These are phyloP conservation scores for Aspergillus fructus DNA, from an alignment of 2,329 filamentous ascomycete species.

Conservation along the genomic window DNA sequence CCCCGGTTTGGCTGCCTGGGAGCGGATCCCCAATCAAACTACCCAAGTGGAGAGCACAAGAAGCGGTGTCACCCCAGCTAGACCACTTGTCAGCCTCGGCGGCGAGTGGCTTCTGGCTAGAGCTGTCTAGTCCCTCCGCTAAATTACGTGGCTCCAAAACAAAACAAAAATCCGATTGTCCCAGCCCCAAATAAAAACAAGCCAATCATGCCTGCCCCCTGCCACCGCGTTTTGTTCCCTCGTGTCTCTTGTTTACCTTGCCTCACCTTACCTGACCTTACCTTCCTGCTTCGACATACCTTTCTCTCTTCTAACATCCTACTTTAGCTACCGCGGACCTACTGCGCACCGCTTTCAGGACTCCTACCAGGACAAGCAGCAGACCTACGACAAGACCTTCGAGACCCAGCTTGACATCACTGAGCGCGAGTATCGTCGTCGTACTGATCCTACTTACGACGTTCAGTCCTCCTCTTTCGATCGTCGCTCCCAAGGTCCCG, in stretches of 20 bases:
- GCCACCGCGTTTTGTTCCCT: conserved; percentile 9
- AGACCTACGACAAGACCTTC: conserved; percentile 42
- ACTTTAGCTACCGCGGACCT: conserved; percentile 55
- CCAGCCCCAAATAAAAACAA: conserved; percentile 20
- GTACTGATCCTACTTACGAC: conserved; percentile 54
- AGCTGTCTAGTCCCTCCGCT: conserved; percentile 19
- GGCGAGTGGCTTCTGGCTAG: conserved; percentile 15
- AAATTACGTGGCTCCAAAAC: conserved; percentile 27
- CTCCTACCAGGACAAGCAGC: conserved; percentile 39
- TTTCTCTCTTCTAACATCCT: conserved; percentile 21
- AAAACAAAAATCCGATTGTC: conserved; percentile 19
- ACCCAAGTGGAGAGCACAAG: conserved; percentile 23
- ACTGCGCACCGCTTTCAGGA: conserved; percentile 52
- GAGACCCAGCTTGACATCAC: conserved; percentile 53
- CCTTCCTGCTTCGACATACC: conserved; percentile 21
- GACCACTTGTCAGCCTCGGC: conserved; percentile 1
- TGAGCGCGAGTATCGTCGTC: conserved; percentile 66
- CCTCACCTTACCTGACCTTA: conserved; percentile 13
- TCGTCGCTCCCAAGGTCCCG: conserved; percentile 15
- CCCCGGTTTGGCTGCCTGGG: background rate
- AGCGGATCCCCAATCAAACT: conserved; percentile 8
- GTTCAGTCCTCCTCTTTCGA: conserved; percentile 26
- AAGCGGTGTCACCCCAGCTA: conserved; percentile 22
- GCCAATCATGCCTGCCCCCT: conserved; percentile 9
- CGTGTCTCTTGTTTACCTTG: conserved; percentile 11